Percentiles rank a stretch among this genome's conserved stretches.
Conservation (phyloP, 306 rosid genomes). For the Quillaja saponaria region DNA sequence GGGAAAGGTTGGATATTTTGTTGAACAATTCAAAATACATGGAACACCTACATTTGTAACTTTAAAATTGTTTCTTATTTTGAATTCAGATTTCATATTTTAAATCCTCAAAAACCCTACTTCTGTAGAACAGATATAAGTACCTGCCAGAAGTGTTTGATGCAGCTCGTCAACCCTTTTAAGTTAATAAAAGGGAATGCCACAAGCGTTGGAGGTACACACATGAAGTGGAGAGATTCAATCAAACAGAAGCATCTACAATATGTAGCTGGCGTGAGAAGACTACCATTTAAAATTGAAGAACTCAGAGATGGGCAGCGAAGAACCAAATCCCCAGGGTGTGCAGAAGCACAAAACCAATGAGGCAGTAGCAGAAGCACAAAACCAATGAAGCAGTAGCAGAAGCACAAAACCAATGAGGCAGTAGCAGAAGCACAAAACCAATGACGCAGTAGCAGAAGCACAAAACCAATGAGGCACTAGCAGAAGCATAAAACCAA, state of each 20-base stretch:
- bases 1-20: too few species aligned
- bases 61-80: too few species aligned
- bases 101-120: conserved; percentile 30
- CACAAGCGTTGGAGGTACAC: conserved; percentile 48
- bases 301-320: conserved; percentile 66
- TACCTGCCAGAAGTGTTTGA: conserved; percentile 68
- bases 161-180: conserved; percentile 48
- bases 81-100: too few species aligned
- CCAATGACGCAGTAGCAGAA: conserved; percentile 69
- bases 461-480: conserved; percentile 71
- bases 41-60: too few species aligned
- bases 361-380: conserved; percentile 69
- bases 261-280: conserved; percentile 61
- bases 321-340: conserved; percentile 56
- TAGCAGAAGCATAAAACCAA: conserved; percentile 51
- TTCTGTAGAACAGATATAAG: conserved; percentile 57
- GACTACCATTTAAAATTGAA: conserved; percentile 65
- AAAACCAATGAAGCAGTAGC: conserved; percentile 56
- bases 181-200: conserved; percentile 44
- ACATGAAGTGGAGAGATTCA: conserved; percentile 61
- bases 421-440: conserved; percentile 62
- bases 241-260: conserved; percentile 61
- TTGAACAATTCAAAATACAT: too few species aligned
- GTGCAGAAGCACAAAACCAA: conserved; percentile 73
- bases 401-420: conserved; percentile 45